phyloP scores from a whole-genome alignment of 768 basidiomycete species.

The Gyrodon lividus region DNA sequence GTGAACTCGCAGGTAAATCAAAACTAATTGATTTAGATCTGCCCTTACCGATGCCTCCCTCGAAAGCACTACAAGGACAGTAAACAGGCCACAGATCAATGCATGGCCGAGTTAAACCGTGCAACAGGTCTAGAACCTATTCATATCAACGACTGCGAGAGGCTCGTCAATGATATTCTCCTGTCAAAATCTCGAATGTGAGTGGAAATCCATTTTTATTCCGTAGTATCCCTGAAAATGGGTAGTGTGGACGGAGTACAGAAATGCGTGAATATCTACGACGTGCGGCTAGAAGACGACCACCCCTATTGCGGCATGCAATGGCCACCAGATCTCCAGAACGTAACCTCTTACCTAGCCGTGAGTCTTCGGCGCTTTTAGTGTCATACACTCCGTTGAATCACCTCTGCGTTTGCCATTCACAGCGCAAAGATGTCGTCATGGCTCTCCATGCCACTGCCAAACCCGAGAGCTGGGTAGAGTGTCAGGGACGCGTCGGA shows the following conservation, averaged over 20 bases:
- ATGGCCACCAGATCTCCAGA: constrained; percentile 87
- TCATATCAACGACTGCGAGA: constrained; percentile 55
- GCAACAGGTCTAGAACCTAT: constrained; percentile 52
- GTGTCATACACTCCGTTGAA: not conserved
- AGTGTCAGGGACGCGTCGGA: constrained; percentile 75
- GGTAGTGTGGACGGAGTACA: constrained; percentile 61
- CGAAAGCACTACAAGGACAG: constrained; percentile 59
- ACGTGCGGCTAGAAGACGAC: constrained; percentile 85
- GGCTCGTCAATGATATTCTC: constrained; percentile 48
- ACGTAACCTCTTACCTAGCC: constrained; percentile 74
- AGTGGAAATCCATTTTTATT: constrained; percentile 3
- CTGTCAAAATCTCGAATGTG: constrained; percentile 23
- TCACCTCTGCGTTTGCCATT: not conserved
- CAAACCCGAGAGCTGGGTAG: constrained; percentile 81
- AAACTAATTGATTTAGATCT: not conserved
- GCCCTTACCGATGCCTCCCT: not conserved
- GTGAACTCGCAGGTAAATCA: constrained; percentile 60
- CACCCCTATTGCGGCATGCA: constrained; percentile 94
- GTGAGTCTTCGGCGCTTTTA: constrained; percentile 46
- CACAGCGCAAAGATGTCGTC: constrained; percentile 78
- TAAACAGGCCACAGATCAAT: constrained; percentile 57
- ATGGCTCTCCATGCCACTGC: constrained; percentile 76
- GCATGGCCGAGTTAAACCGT: constrained; percentile 45
- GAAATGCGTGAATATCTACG: constrained; percentile 93
- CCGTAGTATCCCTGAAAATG: not conserved